Evolutionary conservation across 2,329 filamentous ascomycete genomes (phyloP), one percentile per base, ranked within the genome.

Genomic region (Sporothrix protearum): DNA sequence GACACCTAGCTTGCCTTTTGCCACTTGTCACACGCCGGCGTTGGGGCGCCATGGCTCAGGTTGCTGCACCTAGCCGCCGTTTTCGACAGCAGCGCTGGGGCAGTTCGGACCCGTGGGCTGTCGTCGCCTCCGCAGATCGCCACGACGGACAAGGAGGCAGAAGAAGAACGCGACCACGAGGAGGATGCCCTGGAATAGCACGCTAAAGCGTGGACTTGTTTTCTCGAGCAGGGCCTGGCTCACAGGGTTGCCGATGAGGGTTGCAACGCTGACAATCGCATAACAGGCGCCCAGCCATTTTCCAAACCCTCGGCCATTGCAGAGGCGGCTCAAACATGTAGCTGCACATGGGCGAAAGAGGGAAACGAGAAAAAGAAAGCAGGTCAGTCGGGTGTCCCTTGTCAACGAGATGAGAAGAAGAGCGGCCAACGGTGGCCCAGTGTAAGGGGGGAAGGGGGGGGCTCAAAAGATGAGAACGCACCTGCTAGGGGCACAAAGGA

Each of bases 271-370:
- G 49, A 75, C 75, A 30, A 79, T 63, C 1, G 75, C 75, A 68
- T 78, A 79, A 8, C 73, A 77, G 3, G 74, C 76, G 1, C 78
- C 78, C 4, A 80, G 71, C 75, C 78, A 79, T 10, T 77, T 79
- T 4, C 76, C 76, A 19, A 72, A 76, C 36, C 73, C 75, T 10
- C 74, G 72, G 36, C 74, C 73, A 16, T 73, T 69, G 53, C 76
- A 78, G 2, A 79, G 76, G 2, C 71, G 66, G 30, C 76, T 75
- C 9, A 79, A 72, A 70, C 77, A 79, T 12, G 75, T 75, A 7
- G 76, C 76, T 78, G 51, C 25, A 55, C 14, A 10, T 3, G 33
- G 64, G 28, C 7, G 5, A 25, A 42, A 39, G 14, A 28, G 8
- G 8, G 25, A n/a, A 42, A 42, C 4, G 8, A 6, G 4, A 39